Evolutionary conservation across 805 yeast species (phyloP).

Genomic region (Monosporozyma aerobia): DNA sequence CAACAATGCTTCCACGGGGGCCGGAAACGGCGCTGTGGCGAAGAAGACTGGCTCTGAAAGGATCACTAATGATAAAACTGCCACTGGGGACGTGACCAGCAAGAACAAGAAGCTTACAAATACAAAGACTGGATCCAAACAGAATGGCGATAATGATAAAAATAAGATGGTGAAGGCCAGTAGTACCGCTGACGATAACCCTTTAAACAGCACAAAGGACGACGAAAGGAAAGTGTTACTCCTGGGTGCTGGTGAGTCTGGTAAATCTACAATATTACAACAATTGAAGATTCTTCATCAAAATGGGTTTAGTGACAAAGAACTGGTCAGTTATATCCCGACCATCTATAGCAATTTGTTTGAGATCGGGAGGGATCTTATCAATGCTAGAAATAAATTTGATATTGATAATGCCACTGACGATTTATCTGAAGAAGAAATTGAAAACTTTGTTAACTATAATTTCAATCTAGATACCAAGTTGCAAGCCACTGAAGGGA

Average conservation of each 20-base stretch:
- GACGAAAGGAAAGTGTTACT: conserved; percentile 51
- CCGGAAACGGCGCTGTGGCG: not conserved
- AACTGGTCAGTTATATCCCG: conserved; percentile 63
- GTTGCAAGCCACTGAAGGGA: not conserved
- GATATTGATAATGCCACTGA: conserved; percentile 24
- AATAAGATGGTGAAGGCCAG: not conserved
- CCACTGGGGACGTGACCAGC: not conserved
- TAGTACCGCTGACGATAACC: not conserved
- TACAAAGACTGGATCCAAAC: too few relatives aligned
- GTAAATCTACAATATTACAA: conserved; percentile 34
- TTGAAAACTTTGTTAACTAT: conserved; percentile 8
- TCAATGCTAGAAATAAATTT: conserved; percentile 54
- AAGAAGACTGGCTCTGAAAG: not conserved
- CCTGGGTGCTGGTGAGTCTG: conserved; percentile 66
- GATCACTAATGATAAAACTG: not conserved
- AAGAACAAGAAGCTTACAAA: not conserved
- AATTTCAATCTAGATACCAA: conserved; percentile 2
- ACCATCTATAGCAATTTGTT: conserved; percentile 69
- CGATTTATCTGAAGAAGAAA: conserved; percentile 8
- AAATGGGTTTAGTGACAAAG: conserved; percentile 38
- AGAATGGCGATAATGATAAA: not conserved
- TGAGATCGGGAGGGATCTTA: conserved; percentile 65
- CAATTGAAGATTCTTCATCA: conserved; percentile 30
- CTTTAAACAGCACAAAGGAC: conserved; percentile 1
- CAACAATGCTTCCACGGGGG: not conserved